Base-by-base conservation (phyloP, 1,139 yeast genomes). In the Saccharomycopsis crataegensis region DNA sequence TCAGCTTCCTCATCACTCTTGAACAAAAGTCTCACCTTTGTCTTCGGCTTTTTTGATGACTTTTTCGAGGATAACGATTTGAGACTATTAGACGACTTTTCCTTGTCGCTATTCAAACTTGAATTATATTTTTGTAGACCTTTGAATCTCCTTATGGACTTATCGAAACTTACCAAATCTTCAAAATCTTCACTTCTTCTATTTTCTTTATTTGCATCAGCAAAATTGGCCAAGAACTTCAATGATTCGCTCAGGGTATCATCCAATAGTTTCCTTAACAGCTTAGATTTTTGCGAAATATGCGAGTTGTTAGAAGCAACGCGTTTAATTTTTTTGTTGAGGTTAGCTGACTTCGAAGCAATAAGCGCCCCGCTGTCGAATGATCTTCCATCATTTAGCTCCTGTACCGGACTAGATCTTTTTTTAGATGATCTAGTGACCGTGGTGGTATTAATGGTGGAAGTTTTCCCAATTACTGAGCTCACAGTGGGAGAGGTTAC, bases 181-280 rank as follows among this genome's bases (percentile, higher is more conserved):
- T 53, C 52, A 42, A 36, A 56, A 31, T 56, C 58, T 9, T 48
- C 51, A 33, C 55, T 54, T n/a, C 11, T 38, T 42, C 53, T 31
- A 14, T 50, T 52, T 42, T 51, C 56, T 32, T 52, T 52, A 28
- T 50, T 51, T 22, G 12, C 31, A 11, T 48, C 49, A 11, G 48
- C 28, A n/a, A 49, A 34, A 22, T 47, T 43, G 6, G 22, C 40
- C 8, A 48, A 14, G 37, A 50, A 52, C 11, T 41, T 17, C 22
- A 56, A 49, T 8, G 58, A 50, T 12, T 56, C 58, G 16, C 42
- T 44, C 53, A 52, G 53, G n/a, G 43, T 46, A 43, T 56, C 58
- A 49, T 56, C 58, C 7, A 56, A 46, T 32, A 34, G 32, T 8
- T 45, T 44, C 31, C 38, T 37, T 28, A 17, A 47, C 16, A 17